These are phyloP conservation scores for Naganishia kalamii DNA, from an alignment of 768 basidiomycete genomes.

Conservation along the genomic window DNA sequence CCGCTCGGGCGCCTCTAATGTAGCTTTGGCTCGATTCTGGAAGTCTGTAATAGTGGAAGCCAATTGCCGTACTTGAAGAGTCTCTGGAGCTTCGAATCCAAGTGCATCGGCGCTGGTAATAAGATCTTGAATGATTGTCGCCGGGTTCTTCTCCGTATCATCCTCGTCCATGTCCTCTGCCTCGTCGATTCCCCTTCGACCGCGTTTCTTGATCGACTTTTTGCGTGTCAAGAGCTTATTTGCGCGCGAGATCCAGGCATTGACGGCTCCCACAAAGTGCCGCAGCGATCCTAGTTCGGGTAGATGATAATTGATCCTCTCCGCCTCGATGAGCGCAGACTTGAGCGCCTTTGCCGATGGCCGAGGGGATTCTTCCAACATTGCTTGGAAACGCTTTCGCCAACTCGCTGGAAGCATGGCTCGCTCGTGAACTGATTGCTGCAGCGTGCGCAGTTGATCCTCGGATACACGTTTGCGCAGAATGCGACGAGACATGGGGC, in stretches of 20 bases:
- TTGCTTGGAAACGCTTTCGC: slow-evolving; percentile 62
- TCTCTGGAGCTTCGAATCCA: slow-evolving; percentile 79
- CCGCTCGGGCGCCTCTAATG: slow-evolving; percentile 31
- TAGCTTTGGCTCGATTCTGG: slow-evolving; percentile 31
- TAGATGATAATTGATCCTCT: slow-evolving; percentile 70
- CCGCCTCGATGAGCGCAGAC: slow-evolving; percentile 77
- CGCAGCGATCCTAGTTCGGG: slow-evolving; percentile 66
- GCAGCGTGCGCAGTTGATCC: slow-evolving; percentile 63
- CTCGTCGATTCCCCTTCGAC: slow-evolving; percentile 32
- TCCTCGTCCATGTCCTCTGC: slow-evolving; percentile 32
- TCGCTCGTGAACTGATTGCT: slow-evolving; percentile 61
- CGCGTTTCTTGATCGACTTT: slow-evolving; percentile 33
- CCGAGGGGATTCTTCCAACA: slow-evolving; percentile 62
- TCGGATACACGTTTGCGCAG: slow-evolving; percentile 78
- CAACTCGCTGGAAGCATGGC: slow-evolving; percentile 69
- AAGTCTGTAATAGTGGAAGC: slow-evolving; percentile 33
- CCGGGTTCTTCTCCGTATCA: slow-evolving; percentile 62
- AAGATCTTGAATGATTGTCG: slow-evolving; percentile 65
- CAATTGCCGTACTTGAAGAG: slow-evolving; percentile 47
- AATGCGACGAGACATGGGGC: slow-evolving; percentile 55
- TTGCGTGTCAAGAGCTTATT: slow-evolving; percentile 22
- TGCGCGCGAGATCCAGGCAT: slow-evolving; percentile 69
- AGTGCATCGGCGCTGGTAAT: slow-evolving; percentile 67
- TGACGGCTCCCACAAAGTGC: slow-evolving; percentile 72
- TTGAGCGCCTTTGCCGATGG: slow-evolving; percentile 72